Evolutionary conservation across 106 monocot genomes (phyloP), one percentile per base, ranked within the genome.

Genomic region (Dendrobium nobile): DNA sequence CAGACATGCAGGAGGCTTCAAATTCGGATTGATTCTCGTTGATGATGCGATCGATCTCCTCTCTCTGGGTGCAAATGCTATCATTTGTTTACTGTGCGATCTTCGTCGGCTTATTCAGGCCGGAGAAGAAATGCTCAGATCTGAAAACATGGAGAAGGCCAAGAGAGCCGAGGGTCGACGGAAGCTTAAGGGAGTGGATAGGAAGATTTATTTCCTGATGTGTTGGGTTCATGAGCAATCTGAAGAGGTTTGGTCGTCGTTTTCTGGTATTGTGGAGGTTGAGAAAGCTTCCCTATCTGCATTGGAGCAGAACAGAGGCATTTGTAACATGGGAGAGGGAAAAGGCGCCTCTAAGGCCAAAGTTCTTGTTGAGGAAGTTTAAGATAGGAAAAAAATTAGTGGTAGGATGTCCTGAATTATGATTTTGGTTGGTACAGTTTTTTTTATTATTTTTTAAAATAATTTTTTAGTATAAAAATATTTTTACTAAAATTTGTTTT

Each of bases 161-260:
- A 84, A 84, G 78, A 85, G 55, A 78, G 77, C 24, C 1, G 78
- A 79, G 56, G 86, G 54, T 5, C 72, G 84, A 17, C 80, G 74
- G 2, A 91, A 87, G 87, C 83, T 95, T 0, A 88, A 73, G 37
- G 61, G 33, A 31, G 93, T 87, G 0, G 95, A 90, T 43, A 91
- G 81, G 87, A 99, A 99, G 88, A 67, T 91, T 37, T 95, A 91
- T 65, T 99, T 99, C 68, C 67, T 99, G 78, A 90, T 85, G 86
- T 93, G 99, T 81, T 99, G 99, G 99, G 91, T 90, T 58, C 91
- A 93, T 80, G 95, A 99, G 61, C 99, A 95, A 77, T 89, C 88
- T 19, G 64, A 41, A 7, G 88, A 93, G 78, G 83, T 56, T 40
- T 95, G 93, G 92, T 56, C 84, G 9, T 88, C 88, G 13, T 74